Conservation (phyloP, 306 rosid genomes). For the Clitoria ternatea region DNA sequence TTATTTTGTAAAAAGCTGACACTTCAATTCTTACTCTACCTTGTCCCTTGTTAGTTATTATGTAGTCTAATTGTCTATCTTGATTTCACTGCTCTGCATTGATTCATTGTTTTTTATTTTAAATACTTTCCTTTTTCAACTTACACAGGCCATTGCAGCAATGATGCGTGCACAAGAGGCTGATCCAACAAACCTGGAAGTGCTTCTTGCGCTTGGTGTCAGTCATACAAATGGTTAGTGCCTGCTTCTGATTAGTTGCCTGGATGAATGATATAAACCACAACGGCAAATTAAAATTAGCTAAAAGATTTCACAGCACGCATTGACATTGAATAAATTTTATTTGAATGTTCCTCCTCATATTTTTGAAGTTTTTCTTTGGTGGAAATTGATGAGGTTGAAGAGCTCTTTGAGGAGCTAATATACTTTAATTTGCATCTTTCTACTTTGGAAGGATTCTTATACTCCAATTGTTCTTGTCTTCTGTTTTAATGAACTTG, state of each 20-base stretch:
- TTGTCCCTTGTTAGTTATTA: not conserved
- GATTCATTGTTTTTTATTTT: not conserved
- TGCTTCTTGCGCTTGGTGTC: conserved; percentile 99
- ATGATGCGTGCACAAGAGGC: conserved; percentile 99
- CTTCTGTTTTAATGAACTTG: conserved; percentile 11
- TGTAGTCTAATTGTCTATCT: not conserved
- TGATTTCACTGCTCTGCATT: conserved; percentile 7
- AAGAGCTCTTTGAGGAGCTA: not conserved
- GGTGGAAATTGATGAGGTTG: conserved; percentile 4
- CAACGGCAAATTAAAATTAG: conserved; percentile 1
- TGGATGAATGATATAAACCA: not conserved
- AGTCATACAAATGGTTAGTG: conserved; percentile 97
- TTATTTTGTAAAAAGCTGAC: not conserved
- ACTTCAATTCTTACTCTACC: conserved; percentile 4
- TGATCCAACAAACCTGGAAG: conserved; percentile 91
- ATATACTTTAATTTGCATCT: not conserved
- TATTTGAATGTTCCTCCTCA: not conserved
- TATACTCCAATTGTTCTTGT: not conserved
- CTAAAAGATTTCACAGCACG: conserved; percentile 13
- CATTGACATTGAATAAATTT: not conserved
- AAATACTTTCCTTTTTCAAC: conserved; percentile 3
- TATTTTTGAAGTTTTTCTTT: not conserved
- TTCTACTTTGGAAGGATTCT: conserved; percentile 1
- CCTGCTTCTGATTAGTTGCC: conserved; percentile 6
- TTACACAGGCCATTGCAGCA: conserved; percentile 89